Evolutionary conservation across 2,329 filamentous ascomycete genomes (phyloP), one percentile per base, ranked within the genome.

Genomic region (Colletotrichum sp.): DNA sequence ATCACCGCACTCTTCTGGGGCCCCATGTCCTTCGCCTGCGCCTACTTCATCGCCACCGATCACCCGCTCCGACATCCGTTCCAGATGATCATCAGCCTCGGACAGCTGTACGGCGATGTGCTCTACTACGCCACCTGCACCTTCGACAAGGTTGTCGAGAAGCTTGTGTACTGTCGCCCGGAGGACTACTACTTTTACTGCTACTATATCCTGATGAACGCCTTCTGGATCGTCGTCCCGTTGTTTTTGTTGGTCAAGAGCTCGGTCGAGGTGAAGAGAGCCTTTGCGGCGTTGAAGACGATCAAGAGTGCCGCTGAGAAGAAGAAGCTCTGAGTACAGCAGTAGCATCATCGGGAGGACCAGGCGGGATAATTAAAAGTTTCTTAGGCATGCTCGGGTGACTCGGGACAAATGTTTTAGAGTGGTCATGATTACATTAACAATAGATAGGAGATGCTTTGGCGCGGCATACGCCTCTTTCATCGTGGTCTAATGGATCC

Each of bases 1-100:
- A 81, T 90, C 72, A 91, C 90, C 8, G 89, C 89, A 39, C 80
- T 88, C 55, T 83, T 84, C 79, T 91, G 89, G 89, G 90, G 90
- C 2, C 89, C 90, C 2, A 81, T 91, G 57, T 90, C 88, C 52
- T 88, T 90, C 77, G 65, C 85, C 44, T 83, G 85, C 76, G 89
- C 88, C 5, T 86, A 82, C 79, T 84, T 82, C 77, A 88, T 90
- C 79, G 82, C 86, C 59, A 81, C 81, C 55, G 81, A 85, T 21
- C 85, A 88, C 77, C 87, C 88, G 8, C 81, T 87, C 7, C 88
- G 89, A 9, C 85, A 90, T 79, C 86, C 88, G 1, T 78, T 90
- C 52, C 88, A 90, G 81, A 79, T 84, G 66, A 83, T 88, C 79
- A 81, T 89, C 81, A 87, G 85, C 80, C 78, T 87, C 8, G 88